Evolutionary conservation across 78 protist species (phyloP).

Genomic region (Andalucia godoyi): DNA sequence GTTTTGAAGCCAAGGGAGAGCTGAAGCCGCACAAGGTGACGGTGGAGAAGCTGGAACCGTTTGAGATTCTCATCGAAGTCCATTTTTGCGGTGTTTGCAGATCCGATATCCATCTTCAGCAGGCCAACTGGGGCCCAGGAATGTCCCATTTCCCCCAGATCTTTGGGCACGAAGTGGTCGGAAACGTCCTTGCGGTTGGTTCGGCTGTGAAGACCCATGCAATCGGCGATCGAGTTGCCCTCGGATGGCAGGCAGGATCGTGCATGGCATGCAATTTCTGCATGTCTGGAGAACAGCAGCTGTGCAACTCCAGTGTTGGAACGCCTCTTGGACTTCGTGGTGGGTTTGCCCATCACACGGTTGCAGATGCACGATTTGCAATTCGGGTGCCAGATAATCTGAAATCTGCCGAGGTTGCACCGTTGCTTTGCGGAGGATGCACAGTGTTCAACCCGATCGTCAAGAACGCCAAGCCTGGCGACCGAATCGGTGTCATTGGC

Average conservation of each 20-base stretch:
- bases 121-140: constrained; percentile 5
- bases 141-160: constrained; percentile 13
- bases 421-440: constrained; percentile 48
- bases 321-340: background rate
- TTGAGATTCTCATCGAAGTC: constrained; percentile 29
- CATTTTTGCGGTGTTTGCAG: constrained; percentile 51
- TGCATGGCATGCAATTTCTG: constrained; percentile 37
- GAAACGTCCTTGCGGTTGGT: constrained; percentile 31
- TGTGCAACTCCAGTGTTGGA: background rate
- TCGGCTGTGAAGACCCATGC: background rate
- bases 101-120: constrained; percentile 1
- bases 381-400: constrained; percentile 20
- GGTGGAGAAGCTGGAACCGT: no score
- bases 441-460: constrained; percentile 36
- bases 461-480: constrained; percentile 12
- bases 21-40: no score
- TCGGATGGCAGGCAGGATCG: constrained; percentile 18
- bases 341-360: constrained; percentile 29
- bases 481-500: constrained; percentile 29
- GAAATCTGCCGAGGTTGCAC: constrained; percentile 13
- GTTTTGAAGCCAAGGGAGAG: no score
- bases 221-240: constrained; percentile 33
- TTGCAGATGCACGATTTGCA: constrained; percentile 4
- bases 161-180: constrained; percentile 47
- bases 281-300: background rate